Base-by-base conservation (phyloP, 805 yeast species). In the Candida yuanshanica region DNA sequence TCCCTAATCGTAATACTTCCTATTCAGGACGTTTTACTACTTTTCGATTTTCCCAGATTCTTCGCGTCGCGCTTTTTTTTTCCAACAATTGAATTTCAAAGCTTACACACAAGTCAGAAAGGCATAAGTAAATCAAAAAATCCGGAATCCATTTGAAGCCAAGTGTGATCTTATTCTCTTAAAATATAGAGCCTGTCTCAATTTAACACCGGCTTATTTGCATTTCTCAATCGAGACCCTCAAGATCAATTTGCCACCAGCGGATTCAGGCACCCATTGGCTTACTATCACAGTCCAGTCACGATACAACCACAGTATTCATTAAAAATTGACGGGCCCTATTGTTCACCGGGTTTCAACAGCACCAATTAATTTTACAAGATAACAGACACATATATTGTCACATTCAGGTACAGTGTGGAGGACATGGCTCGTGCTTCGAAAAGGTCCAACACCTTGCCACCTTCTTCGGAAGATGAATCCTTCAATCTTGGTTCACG, bases 401-500 rank as follows among this genome's bases (percentile, higher is more conserved):
- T 48, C 10, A 24, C 51, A 17, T 41, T 48, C 45, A 35, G 38
- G 31, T 48, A 48, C 39, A 41, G 23, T 26, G 6, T 39, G 20
- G 37, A 24, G 35, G 35, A 26, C 12, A 47, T 46, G 49, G 40
- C 37, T 12, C 43, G 45, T 20, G 37, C 34, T 20, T 33, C 39
- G 11, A 36, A 32, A 26, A 20, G 37, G 18, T 11, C 27, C 22
- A 6, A 16, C 9, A 17, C 18, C 13, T 16, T 16, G 33, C 20
- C 25, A 16, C 42, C 35, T 32, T 36, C 39, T 35, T 29, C 41
- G 12, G 51, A 43, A 2, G 50, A 47, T 2, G 68, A 63, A 35
- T 59, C 54, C 11, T 52, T 56, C 33, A 56, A 58, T 3, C 45
- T 52, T 14, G 39, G 50, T 8, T 57, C 66, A 4, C 51, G 69